These are phyloP conservation scores for Rhinocladiella similis DNA, from an alignment of 2,329 filamentous ascomycete species.

Conservation along the genomic window DNA sequence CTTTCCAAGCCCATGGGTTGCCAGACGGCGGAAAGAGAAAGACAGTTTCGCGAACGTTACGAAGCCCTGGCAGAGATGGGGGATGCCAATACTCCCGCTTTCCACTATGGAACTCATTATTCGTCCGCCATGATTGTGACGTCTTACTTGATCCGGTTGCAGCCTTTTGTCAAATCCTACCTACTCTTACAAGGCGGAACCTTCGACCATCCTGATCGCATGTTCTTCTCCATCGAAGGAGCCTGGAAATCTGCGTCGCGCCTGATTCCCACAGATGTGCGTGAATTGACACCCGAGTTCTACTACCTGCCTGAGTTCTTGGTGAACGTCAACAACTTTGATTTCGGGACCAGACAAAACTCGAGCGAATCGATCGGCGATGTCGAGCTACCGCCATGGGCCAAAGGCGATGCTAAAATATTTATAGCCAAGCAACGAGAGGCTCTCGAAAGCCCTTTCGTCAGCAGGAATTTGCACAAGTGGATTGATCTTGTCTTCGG, in stretches of 20 bases:
- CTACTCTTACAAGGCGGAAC: conserved; percentile 90
- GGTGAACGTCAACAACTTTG: conserved; percentile 89
- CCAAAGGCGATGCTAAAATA: conserved; percentile 90
- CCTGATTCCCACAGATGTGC: conserved; percentile 89
- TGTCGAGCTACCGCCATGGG: conserved; percentile 91
- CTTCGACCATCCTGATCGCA: conserved; percentile 91
- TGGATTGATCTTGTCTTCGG: conserved; percentile 98
- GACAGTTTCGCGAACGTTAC: conserved; percentile 81
- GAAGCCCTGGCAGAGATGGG: conserved; percentile 87
- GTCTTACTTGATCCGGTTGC: conserved; percentile 90
- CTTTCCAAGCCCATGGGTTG: conserved; percentile 95
- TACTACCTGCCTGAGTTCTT: conserved; percentile 96
- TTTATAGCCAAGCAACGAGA: conserved; percentile 97
- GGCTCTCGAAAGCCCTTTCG: conserved; percentile 88
- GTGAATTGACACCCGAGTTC: conserved; percentile 94
- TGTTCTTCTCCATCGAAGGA: conserved; percentile 90
- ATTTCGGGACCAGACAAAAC: conserved; percentile 86
- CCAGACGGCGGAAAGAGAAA: conserved; percentile 73
- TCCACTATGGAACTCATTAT: conserved; percentile 98
- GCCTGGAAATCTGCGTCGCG: conserved; percentile 88
- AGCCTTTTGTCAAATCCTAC: conserved; percentile 95
- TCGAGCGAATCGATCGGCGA: conserved; percentile 77
- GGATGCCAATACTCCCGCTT: conserved; percentile 71
- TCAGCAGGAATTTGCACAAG: conserved; percentile 82
- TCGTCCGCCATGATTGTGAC: conserved; percentile 99